Evolutionary conservation across 805 yeast genomes (phyloP).

Genomic region (Cyberlindnera misumaiensis): DNA sequence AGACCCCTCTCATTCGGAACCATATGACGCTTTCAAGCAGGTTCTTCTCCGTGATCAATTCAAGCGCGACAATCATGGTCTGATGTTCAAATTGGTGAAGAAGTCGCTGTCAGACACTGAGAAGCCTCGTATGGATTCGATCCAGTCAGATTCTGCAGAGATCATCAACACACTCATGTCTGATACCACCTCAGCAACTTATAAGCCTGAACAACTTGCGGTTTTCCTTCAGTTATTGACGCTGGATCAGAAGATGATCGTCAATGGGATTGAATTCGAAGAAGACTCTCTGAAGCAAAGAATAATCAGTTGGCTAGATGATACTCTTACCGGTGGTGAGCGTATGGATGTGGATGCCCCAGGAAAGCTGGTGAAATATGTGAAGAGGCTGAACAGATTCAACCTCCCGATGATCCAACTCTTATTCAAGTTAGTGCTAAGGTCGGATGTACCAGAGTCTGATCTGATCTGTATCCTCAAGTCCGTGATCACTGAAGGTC

Average conservation of each 20-base stretch:
- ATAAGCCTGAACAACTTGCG: slow-evolving; percentile 15
- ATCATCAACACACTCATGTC: slow-evolving; percentile 16
- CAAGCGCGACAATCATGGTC: slow-evolving; percentile 13
- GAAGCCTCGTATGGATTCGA: slow-evolving; percentile 4
- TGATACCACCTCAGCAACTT: slow-evolving; percentile 9
- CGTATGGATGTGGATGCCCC: not conserved
- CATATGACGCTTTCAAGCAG: slow-evolving; percentile 17
- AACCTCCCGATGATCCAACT: slow-evolving; percentile 37
- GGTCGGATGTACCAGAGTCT: slow-evolving; percentile 5
- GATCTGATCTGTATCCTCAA: slow-evolving; percentile 10
- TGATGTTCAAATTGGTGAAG: slow-evolving; percentile 13
- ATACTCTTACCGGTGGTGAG: not conserved
- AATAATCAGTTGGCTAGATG: not conserved
- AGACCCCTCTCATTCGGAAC: slow-evolving; percentile 9
- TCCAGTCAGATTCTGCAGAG: slow-evolving; percentile 21
- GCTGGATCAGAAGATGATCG: slow-evolving; percentile 2
- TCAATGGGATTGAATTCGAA: not conserved
- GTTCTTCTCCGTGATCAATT: slow-evolving; percentile 17
- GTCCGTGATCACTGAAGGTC: slow-evolving; percentile 1
- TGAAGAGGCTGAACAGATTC: slow-evolving; percentile 29
- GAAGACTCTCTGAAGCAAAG: not conserved
- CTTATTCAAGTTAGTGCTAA: slow-evolving; percentile 27
- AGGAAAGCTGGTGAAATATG: slow-evolving; percentile 10
- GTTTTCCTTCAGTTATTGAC: slow-evolving; percentile 14
- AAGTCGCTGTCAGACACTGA: slow-evolving; percentile 12